Evolutionary conservation across 169 alveolate genomes (phyloP), one percentile per base, ranked within the genome.

Genomic region (Plasmodium gonderi): DNA sequence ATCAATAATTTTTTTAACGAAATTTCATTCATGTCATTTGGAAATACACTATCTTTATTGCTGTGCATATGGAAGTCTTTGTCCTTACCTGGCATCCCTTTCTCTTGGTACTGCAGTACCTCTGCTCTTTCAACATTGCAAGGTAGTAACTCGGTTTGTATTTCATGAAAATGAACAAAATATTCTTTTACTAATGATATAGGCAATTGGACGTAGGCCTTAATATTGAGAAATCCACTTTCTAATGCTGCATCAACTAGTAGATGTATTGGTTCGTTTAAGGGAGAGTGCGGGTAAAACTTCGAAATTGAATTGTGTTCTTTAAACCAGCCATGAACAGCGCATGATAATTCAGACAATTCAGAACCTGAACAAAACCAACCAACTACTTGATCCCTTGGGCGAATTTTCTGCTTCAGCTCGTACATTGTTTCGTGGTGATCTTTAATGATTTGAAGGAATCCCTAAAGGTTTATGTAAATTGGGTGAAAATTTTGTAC

Each of bases 281-380:
- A 95, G 38, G 97, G 96, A 2, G 98, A 97, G 77, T 97, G 98
- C 0, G 97, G 98, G 74, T 95, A 96, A 91, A 97, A 97, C 94
- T 95, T 97, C 40, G 99, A 97, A 23, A 96, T 97, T 5, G 97
- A 93, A 92, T 94, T 95, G 90, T 95, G 96, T 79, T 96, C 97
- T 91, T 97, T 97, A 91, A 97, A 97, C 99, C 99, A 97, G 12
- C 98, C 98, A 80, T 97, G 98, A 12, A 97, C 98, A 26, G 98
- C 98, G 91, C 98, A 97, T n/a, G 98, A 96, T 38, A 97, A 95
- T 89, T 97, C 98, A 1, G 98, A 96, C 94, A 97, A 95, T 74
- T 96, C 98, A n/a, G 97, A 94, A 26, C 98, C 98, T 2, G 99
- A 97, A 91, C 99, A 96, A 92, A 97, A 97, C 97, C 98, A 97